phyloP scores from a whole-genome alignment of 495 filamentous ascomycete species.

The Cryomyces antarcticus region DNA sequence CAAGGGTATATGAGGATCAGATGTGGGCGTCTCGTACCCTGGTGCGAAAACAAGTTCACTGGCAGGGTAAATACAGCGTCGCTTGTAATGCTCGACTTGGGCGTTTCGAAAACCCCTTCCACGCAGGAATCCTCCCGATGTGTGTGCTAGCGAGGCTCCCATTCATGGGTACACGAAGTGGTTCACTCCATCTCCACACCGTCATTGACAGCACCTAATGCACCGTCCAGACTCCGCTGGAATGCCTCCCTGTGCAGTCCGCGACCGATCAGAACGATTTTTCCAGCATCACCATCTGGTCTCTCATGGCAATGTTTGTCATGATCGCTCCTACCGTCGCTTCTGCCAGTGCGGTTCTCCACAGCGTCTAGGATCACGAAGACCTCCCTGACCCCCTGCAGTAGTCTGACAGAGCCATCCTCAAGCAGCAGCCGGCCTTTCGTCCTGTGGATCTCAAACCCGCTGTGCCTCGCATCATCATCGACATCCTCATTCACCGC shows the following conservation, averaged over 20 bases:
- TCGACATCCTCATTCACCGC: neutral
- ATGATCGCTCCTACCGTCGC: conserved; percentile 8
- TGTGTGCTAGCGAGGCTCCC: too few relatives aligned
- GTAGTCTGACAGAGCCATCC: conserved; percentile 45
- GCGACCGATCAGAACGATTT: conserved; percentile 65
- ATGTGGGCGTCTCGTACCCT: too few relatives aligned
- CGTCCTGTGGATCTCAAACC: conserved; percentile 62
- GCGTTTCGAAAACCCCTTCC: too few relatives aligned
- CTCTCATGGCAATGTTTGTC: conserved; percentile 5
- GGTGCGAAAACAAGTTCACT: too few relatives aligned
- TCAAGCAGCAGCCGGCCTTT: conserved; percentile 53
- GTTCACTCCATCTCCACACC: too few relatives aligned
- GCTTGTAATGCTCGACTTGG: too few relatives aligned
- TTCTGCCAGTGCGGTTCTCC: conserved; percentile 2
- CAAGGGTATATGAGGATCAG: too few relatives aligned
- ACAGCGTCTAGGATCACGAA: conserved; percentile 68
- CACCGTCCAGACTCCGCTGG: conserved; percentile 3
- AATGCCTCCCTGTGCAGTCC: conserved; percentile 24
- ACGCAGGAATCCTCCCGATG: too few relatives aligned
- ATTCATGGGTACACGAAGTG: too few relatives aligned
- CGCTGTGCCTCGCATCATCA: conserved; percentile 1
- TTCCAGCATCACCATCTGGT: conserved; percentile 27
- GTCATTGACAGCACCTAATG: neutral
- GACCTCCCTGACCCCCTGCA: conserved; percentile 82
- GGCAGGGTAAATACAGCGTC: too few relatives aligned